These are phyloP conservation scores for Colletotrichum viniferum DNA, from an alignment of 2,329 filamentous ascomycete species.

Conservation along the genomic window DNA sequence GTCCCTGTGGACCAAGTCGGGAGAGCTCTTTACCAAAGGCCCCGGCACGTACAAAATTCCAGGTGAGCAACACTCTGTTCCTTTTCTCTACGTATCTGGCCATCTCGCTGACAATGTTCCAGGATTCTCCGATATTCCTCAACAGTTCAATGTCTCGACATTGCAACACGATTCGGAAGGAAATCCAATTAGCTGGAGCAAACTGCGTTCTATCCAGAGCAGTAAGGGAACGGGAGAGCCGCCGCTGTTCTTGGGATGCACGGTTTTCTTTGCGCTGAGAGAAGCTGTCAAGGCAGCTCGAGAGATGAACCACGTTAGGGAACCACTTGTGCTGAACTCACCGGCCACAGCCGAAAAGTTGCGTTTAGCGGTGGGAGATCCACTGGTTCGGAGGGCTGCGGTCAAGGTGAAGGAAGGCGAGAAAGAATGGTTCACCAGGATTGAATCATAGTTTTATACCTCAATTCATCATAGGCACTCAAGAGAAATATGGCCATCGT, in stretches of 20 bases:
- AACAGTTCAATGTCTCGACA: neutral
- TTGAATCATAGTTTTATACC: neutral
- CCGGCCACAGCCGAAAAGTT: neutral
- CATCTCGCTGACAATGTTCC: neutral
- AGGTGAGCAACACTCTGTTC: neutral
- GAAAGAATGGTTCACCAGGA: neutral
- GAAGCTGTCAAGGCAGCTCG: neutral
- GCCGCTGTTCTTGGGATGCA: neutral
- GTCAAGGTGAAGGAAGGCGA: neutral
- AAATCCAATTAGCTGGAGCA: neutral
- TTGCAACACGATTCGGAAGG: neutral
- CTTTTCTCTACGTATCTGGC: neutral
- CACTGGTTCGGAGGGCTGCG: neutral
- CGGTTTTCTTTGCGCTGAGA: neutral
- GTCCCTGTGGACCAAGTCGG: neutral
- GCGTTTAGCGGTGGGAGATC: neutral
- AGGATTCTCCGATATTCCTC: neutral
- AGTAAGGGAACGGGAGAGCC: neutral
- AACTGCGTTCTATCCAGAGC: neutral
- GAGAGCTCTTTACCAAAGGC: neutral
- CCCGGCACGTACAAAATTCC: neutral
- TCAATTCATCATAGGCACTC: neutral
- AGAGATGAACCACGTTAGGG: neutral
- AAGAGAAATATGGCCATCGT: neutral
- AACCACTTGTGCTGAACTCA: neutral